Percentiles rank a stretch among this genome's conserved stretches.
Conservation (phyloP, 257 asterid species). For the Fraxinus anomala region DNA sequence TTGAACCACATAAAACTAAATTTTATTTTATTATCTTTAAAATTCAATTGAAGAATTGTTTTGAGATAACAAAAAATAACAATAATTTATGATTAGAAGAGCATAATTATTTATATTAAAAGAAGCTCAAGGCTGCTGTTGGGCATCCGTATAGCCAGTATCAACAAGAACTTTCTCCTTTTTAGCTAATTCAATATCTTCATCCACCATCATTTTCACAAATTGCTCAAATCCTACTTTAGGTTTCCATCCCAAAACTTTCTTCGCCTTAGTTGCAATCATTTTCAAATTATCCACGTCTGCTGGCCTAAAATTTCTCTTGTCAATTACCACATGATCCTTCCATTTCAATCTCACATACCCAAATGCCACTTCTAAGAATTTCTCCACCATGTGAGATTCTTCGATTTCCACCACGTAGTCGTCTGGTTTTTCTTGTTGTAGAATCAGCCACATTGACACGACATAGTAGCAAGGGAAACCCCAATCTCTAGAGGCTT, state of each 20-base stretch:
- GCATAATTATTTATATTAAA: too few relatives aligned
- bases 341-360: constrained; percentile 84
- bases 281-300: constrained; percentile 94
- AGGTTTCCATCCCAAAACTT: constrained; percentile 84
- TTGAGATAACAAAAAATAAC: too few relatives aligned
- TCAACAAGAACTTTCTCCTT: constrained; percentile 95
- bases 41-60: too few relatives aligned
- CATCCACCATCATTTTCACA: constrained; percentile 99
- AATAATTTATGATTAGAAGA: too few relatives aligned
- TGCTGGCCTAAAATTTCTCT: constrained; percentile 78
- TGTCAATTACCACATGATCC: constrained; percentile 86
- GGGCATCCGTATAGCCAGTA: constrained; percentile 95
- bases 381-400: constrained; percentile 91
- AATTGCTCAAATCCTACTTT: constrained; percentile 81
- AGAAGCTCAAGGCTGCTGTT: constrained; percentile 58
- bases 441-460: constrained; percentile 99
- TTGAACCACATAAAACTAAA: too few relatives aligned
- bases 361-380: constrained; percentile 67
- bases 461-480: constrained; percentile 95
- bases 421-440: constrained; percentile 89
- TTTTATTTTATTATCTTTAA: too few relatives aligned
- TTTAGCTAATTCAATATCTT: constrained; percentile 86
- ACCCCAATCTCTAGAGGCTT: constrained; percentile 96
- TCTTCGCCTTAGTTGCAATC: constrained; percentile 77
- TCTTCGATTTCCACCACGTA: constrained; percentile 98